These are phyloP conservation scores for Yarrowia deformans DNA, from an alignment of 805 yeast species.

Conservation along the genomic window DNA sequence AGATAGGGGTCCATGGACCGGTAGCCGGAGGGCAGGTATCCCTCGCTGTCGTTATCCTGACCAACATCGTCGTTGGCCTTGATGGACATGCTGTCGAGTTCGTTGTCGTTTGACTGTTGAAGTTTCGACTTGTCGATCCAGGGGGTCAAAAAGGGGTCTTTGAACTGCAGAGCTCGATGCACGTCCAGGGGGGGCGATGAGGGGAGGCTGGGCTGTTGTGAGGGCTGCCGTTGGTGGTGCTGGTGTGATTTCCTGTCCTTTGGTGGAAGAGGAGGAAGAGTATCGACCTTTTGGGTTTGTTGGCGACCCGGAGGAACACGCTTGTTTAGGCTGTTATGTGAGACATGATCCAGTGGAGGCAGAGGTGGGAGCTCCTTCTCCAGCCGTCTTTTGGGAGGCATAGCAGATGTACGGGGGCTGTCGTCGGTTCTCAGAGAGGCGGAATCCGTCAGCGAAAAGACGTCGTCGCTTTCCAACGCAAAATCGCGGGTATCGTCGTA, in stretches of 20 bases:
- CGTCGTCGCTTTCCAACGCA: slow-evolving; percentile 17
- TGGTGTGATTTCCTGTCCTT: neutral
- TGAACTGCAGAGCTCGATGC: slow-evolving; percentile 35
- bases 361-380: slow-evolving; percentile 30
- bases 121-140: slow-evolving; percentile 25
- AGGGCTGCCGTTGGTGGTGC: neutral
- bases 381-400: slow-evolving; percentile 26
- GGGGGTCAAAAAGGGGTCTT: slow-evolving; percentile 33
- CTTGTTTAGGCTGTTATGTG: slow-evolving; percentile 15
- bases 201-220: slow-evolving; percentile 8
- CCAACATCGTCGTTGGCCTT: slow-evolving; percentile 37
- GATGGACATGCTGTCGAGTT: slow-evolving; percentile 27
- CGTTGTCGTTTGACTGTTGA: slow-evolving; percentile 8
- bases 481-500: slow-evolving; percentile 36
- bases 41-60: slow-evolving; percentile 1
- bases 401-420: slow-evolving; percentile 3
- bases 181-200: slow-evolving; percentile 8
- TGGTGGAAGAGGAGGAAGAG: slow-evolving; percentile 24
- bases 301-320: slow-evolving; percentile 22
- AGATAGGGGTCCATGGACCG: slow-evolving; percentile 33
- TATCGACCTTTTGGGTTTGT: slow-evolving; percentile 1
- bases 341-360: slow-evolving; percentile 30
- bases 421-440: slow-evolving; percentile 9
- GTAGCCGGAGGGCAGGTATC: slow-evolving; percentile 29
- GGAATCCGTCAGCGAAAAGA: slow-evolving; percentile 21